Evolutionary conservation across 345 rosid species (phyloP), one percentile per base, ranked within the genome.

Genomic region (Geranium rotundifolium): DNA sequence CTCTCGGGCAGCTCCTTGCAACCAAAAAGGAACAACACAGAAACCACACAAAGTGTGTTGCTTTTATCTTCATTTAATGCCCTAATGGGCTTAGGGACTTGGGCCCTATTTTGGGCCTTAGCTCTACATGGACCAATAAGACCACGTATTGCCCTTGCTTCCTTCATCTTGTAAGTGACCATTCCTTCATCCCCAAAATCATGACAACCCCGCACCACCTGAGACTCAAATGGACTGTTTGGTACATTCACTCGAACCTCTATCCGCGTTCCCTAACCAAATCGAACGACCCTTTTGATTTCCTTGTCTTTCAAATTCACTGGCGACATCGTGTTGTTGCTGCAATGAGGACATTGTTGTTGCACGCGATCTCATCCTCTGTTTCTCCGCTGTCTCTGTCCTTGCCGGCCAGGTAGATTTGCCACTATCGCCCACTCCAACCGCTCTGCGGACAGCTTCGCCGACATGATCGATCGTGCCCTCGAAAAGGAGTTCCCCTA

Each of bases 401-500:
- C 60, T 27, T 29, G 52, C 75, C 71, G 77, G 63, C 55, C 85
- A 79, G 66, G 65, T 70, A 75, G 75, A 79, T 65, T 78, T 65
- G 67, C 77, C 41, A 74, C 90, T 39, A 34, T 14, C 52, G 52
- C 52, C 52, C 13, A 46, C 15, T 46, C 52, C 52, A 46, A 46
- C 52, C 52, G 52, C 15, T 46, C 52, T 3, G 52, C 52, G 14
- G 91, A 79, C 57, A 81, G 85, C 69, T 86, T 91, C 73, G 96
- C 90, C 9, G 88, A 85, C 70, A 86, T 91, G 69, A 86, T 91
- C 66, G 96, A 82, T 76, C 89, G 90, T 5, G 96, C 96, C 34
- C 89, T 91, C 30, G 86, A 77, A 80, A 84, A 85, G 75, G 98
- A 91, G 86, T 91, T 88, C 81, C 73, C 85, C 4, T 95, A 88